These are phyloP conservation scores for Neonectria coccinea DNA, from an alignment of 2,329 filamentous ascomycete species.

Conservation along the genomic window DNA sequence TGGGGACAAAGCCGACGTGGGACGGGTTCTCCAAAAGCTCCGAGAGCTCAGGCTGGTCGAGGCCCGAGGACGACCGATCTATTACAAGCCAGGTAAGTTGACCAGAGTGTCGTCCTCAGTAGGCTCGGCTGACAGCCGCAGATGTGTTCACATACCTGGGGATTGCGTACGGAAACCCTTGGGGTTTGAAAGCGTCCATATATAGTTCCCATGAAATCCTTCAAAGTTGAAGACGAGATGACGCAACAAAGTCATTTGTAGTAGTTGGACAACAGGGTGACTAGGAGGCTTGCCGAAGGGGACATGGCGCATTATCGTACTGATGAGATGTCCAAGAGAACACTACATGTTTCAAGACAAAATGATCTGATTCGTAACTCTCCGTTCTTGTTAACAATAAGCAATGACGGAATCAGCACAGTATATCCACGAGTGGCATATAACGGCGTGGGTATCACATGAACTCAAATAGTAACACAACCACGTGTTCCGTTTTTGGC, in stretches of 20 bases:
- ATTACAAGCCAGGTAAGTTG: slow-evolving; percentile 79
- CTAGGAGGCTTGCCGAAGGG: not conserved
- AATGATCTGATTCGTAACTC: not conserved
- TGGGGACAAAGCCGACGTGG: slow-evolving; percentile 74
- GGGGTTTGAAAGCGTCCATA: slow-evolving; percentile 70
- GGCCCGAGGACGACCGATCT: slow-evolving; percentile 64
- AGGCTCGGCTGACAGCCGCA: slow-evolving; percentile 45
- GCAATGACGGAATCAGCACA: too few species aligned
- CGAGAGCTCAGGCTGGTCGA: slow-evolving; percentile 71
- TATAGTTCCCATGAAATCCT: slow-evolving; percentile 62
- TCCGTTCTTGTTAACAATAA: too few species aligned
- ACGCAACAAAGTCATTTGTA: not conserved
- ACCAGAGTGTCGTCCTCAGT: not conserved
- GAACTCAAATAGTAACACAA: not conserved
- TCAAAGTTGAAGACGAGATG: slow-evolving; percentile 14
- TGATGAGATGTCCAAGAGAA: not conserved
- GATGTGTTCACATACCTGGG: slow-evolving; percentile 77
- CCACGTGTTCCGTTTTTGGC: not conserved
- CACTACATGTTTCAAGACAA: not conserved
- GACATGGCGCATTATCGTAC: too few species aligned
- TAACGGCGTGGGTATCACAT: not conserved
- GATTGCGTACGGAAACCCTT: slow-evolving; percentile 70
- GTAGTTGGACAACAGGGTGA: too few species aligned
- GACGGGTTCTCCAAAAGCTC: slow-evolving; percentile 73
- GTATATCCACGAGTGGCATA: not conserved